These are phyloP conservation scores for Penicillium steckii DNA, from an alignment of 495 filamentous ascomycete genomes.

Conservation along the genomic window DNA sequence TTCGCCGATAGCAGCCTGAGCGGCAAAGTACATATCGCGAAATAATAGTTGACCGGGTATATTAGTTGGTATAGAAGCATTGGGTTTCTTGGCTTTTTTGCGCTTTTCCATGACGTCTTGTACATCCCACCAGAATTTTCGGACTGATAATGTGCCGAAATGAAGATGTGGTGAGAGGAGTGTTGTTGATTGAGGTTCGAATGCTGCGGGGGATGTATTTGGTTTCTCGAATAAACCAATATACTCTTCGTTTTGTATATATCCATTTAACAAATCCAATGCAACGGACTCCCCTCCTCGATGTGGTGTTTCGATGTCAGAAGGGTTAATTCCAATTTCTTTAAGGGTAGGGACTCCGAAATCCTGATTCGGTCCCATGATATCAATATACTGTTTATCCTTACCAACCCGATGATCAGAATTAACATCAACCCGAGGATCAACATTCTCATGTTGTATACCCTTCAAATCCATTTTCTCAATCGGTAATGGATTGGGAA, in stretches of 20 bases:
- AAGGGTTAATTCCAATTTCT: constrained; percentile 57
- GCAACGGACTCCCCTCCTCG: constrained; percentile 63
- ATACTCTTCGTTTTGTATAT: constrained; percentile 58
- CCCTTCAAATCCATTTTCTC: constrained; percentile 39
- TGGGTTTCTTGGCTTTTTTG: constrained; percentile 44
- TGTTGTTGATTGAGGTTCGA: constrained; percentile 66
- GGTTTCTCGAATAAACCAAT: constrained; percentile 70
- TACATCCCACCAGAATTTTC: constrained; percentile 67
- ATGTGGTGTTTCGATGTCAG: constrained; percentile 54
- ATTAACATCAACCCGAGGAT: constrained; percentile 54
- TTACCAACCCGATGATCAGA: constrained; percentile 36
- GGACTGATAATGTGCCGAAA: constrained; percentile 61
- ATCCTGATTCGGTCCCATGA: constrained; percentile 60
- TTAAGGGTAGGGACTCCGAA: constrained; percentile 60
- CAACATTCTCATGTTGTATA: constrained; percentile 50
- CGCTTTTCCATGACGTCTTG: constrained; percentile 51
- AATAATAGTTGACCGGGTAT: constrained; percentile 69
- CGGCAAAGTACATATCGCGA: constrained; percentile 75
- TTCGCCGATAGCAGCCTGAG: constrained; percentile 62
- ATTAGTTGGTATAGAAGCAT: constrained; percentile 55
- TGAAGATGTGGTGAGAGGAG: constrained; percentile 70
- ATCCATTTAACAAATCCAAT: constrained; percentile 46
- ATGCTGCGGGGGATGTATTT: constrained; percentile 65
- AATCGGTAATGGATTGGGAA: constrained; percentile 59
- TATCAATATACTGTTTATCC: constrained; percentile 53